These are phyloP conservation scores for Fusarium nurragi DNA, from an alignment of 2,329 filamentous ascomycete genomes.

Conservation along the genomic window DNA sequence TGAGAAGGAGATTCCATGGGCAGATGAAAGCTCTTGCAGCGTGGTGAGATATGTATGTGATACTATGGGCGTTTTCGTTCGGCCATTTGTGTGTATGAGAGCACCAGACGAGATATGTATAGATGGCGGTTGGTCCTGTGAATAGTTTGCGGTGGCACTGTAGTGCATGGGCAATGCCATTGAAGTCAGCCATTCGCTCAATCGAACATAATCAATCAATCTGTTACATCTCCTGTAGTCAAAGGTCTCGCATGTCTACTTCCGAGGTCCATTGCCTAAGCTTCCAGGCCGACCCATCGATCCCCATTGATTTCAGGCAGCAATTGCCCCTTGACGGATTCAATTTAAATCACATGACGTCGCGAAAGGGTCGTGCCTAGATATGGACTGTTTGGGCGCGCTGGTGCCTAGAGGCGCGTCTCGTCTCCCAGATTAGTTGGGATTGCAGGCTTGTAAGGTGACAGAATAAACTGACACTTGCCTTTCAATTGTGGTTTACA, in stretches of 20 bases:
- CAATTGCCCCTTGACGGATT: conserved; percentile 14
- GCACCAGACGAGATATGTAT: neutral
- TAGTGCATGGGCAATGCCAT: neutral
- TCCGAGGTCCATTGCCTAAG: neutral
- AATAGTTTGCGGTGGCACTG: neutral
- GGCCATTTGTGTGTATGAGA: neutral
- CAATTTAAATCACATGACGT: conserved; percentile 41
- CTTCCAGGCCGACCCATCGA: neutral
- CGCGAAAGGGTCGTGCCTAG: conserved; percentile 40
- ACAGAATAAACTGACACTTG: conserved; percentile 17
- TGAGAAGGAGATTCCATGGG: neutral
- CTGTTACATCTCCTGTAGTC: neutral
- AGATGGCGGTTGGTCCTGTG: neutral
- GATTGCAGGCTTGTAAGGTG: neutral
- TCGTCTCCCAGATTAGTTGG: neutral
- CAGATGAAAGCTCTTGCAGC: neutral
- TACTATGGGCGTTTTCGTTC: neutral
- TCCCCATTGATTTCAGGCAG: conserved; percentile 29
- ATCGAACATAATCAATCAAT: neutral
- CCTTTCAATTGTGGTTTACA: no score
- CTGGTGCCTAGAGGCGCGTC: conserved; percentile 43
- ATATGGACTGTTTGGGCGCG: conserved; percentile 14
- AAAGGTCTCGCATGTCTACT: neutral
- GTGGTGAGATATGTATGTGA: neutral
- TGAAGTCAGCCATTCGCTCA: neutral